Evolutionary conservation across 805 yeast species (phyloP).

Genomic region (Zygotorulaspora danielsina): DNA sequence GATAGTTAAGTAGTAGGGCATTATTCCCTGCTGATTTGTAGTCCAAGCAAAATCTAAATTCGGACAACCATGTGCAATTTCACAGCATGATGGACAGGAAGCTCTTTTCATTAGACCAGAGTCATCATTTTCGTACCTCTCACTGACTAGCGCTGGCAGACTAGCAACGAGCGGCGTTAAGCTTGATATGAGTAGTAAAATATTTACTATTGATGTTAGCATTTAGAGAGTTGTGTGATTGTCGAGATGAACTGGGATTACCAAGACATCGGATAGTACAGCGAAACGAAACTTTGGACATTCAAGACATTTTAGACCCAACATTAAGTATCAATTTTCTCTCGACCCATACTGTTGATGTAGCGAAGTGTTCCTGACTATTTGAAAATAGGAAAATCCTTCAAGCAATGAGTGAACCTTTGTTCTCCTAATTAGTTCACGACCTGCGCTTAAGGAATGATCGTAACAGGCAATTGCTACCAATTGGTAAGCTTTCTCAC

Average conservation of each 20-base stretch:
- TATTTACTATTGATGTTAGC: not conserved
- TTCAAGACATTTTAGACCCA: too few relatives aligned
- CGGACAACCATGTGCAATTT: constrained; percentile 19
- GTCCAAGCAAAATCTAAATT: constrained; percentile 16
- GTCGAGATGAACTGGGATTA: not conserved
- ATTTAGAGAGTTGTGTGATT: not conserved
- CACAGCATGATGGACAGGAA: not conserved
- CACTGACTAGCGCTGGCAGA: not conserved
- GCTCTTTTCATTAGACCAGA: constrained; percentile 5
- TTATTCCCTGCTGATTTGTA: constrained; percentile 4
- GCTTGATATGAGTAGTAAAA: not conserved
- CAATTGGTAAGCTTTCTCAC: too few relatives aligned
- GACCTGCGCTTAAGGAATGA: too few relatives aligned
- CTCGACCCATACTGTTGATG: too few relatives aligned
- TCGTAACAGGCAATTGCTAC: too few relatives aligned
- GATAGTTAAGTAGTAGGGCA: constrained; percentile 17
- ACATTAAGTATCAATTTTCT: too few relatives aligned
- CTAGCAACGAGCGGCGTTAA: constrained; percentile 1
- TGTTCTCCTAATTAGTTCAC: too few relatives aligned
- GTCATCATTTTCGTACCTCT: not conserved
- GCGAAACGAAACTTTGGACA: too few relatives aligned
- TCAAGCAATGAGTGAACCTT: too few relatives aligned
- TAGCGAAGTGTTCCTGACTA: too few relatives aligned
- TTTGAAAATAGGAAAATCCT: too few relatives aligned
- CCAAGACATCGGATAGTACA: too few relatives aligned